These are phyloP conservation scores for Ustilago tritici DNA, from an alignment of 1,284 basidiomycete species.

Conservation along the genomic window DNA sequence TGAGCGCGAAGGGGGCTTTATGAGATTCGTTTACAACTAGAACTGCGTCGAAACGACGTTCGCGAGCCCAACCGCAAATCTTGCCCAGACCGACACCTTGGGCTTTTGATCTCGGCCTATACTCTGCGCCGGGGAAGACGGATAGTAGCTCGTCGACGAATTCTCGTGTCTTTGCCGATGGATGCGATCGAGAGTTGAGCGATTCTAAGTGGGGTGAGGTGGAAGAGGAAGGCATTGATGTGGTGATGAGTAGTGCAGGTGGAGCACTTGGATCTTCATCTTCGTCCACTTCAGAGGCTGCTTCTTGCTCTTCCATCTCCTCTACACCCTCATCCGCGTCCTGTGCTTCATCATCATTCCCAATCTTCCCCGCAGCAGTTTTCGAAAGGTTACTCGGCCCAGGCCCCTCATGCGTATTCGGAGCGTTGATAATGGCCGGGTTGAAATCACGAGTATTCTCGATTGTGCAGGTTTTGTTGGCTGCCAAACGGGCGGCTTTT, in stretches of 20 bases:
- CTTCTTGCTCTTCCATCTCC: constrained; percentile 62
- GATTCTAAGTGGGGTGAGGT: constrained; percentile 59
- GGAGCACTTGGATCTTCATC: constrained; percentile 60
- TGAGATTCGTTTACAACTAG: constrained; percentile 93
- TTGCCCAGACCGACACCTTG: constrained; percentile 92
- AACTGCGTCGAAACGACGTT: constrained; percentile 86
- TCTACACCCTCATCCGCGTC: constrained; percentile 50
- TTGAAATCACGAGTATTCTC: constrained; percentile 94
- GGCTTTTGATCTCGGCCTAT: constrained; percentile 88
- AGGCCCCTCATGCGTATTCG: constrained; percentile 70
- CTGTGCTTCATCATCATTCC: constrained; percentile 9
- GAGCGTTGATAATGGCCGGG: constrained; percentile 76
- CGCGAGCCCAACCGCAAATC: constrained; percentile 93
- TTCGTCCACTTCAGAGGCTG: constrained; percentile 55
- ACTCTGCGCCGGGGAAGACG: constrained; percentile 94
- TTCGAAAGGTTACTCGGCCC: constrained; percentile 66
- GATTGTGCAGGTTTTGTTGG: constrained; percentile 89
- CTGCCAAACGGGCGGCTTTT: constrained; percentile 78
- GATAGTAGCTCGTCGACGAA: constrained; percentile 84
- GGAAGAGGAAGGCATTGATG: constrained; percentile 64
- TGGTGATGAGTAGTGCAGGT: constrained; percentile 65
- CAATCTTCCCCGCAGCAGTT: constrained; percentile 3
- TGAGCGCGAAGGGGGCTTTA: constrained; percentile 83
- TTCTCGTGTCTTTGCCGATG: constrained; percentile 71
- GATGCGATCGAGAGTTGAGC: constrained; percentile 76